These are phyloP conservation scores for Phylloporus arenicola DNA, from an alignment of 768 basidiomycete species.

Conservation along the genomic window DNA sequence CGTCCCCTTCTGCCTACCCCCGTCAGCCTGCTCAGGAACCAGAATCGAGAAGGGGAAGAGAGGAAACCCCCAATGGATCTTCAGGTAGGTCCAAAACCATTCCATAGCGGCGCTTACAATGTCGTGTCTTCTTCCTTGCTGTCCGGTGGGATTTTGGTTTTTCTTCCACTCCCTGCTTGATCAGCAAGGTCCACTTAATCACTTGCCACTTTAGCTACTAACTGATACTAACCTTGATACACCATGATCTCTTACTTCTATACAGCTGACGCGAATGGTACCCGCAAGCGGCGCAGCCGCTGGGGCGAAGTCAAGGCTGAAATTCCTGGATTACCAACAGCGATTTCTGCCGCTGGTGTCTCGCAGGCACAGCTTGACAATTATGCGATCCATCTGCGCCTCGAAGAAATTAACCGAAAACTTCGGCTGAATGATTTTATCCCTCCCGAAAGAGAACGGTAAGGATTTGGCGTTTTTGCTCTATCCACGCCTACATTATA, in stretches of 20 bases:
- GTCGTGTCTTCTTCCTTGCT: constrained; percentile 34
- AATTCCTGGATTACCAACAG: constrained; percentile 89
- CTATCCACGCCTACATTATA: constrained; percentile 11
- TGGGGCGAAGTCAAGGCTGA: constrained; percentile 95
- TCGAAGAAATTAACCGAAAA: constrained; percentile 98
- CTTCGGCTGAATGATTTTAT: constrained; percentile 90
- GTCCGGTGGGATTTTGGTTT: constrained; percentile 29
- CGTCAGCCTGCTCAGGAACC: constrained; percentile 53
- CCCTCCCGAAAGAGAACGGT: constrained; percentile 93
- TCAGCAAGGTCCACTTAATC: constrained; percentile 27
- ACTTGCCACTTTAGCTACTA: constrained; percentile 33
- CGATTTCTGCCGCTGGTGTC: constrained; percentile 88
- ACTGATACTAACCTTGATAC: constrained; percentile 56
- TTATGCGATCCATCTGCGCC: constrained; percentile 91
- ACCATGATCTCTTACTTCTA: constrained; percentile 37
- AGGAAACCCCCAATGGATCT: constrained; percentile 63
- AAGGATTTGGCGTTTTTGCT: neutral
- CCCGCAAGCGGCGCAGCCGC: constrained; percentile 92
- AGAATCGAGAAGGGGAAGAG: constrained; percentile 59
- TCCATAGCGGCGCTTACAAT: constrained; percentile 35
- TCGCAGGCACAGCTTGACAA: constrained; percentile 95
- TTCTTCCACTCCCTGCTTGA: constrained; percentile 23
- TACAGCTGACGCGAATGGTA: constrained; percentile 75
- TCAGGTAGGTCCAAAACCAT: constrained; percentile 63
- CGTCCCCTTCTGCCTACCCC: constrained; percentile 82